These are phyloP conservation scores for Rosa lucieae DNA, from an alignment of 306 rosid genomes.

Conservation along the genomic window DNA sequence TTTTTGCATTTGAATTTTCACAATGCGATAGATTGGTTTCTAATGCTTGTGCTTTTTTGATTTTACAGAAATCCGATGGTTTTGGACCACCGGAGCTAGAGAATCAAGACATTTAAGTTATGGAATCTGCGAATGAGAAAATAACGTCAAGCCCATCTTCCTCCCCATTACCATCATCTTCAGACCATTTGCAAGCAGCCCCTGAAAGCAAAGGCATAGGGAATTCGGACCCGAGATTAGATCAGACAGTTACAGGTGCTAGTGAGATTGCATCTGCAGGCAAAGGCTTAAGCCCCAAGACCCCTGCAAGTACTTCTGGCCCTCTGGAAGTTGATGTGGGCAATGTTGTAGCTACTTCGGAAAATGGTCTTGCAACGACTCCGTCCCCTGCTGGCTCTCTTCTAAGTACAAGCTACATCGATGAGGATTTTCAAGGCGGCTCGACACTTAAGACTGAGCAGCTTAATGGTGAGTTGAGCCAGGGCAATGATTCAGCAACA, in stretches of 20 bases:
- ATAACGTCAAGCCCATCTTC: constrained; percentile 10
- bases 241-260: not conserved
- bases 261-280: not conserved
- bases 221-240: not conserved
- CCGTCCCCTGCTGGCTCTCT: not conserved
- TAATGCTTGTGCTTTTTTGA: not conserved
- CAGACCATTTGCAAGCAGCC: constrained; percentile 17
- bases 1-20: not conserved
- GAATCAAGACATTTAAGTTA: constrained; percentile 19
- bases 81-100: constrained; percentile 23
- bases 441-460: constrained; percentile 29
- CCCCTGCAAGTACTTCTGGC: constrained; percentile 5
- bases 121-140: constrained; percentile 30
- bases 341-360: constrained; percentile 5
- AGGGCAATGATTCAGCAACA: constrained; percentile 29
- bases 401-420: constrained; percentile 10
- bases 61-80: constrained; percentile 14
- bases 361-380: not conserved
- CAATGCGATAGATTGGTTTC: not conserved
- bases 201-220: not conserved
- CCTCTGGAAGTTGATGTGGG: not conserved
- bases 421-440: constrained; percentile 33
- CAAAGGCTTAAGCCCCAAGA: constrained; percentile 1
- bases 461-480: constrained; percentile 7
- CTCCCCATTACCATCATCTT: constrained; percentile 17